These are phyloP conservation scores for Teunomyces cretensis DNA, from an alignment of 805 yeast species.

Conservation along the genomic window DNA sequence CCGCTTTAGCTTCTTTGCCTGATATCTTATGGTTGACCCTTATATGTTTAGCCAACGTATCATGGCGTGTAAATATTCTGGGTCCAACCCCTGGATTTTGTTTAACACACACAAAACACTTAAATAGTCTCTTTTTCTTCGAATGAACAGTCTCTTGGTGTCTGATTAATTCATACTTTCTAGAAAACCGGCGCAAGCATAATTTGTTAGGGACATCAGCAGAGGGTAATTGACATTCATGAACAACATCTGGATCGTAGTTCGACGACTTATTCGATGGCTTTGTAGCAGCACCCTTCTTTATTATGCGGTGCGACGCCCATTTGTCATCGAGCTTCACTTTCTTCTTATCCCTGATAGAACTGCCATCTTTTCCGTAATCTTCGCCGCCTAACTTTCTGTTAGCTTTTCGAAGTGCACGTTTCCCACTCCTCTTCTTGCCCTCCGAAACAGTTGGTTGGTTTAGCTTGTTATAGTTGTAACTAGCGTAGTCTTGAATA, in stretches of 20 bases:
- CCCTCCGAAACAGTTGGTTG: conserved; percentile 13
- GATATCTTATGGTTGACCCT: conserved; percentile 46
- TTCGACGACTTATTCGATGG: conserved; percentile 36
- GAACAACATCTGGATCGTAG: conserved; percentile 47
- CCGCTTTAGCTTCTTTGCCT: conserved; percentile 48
- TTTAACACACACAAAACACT: conserved; percentile 83
- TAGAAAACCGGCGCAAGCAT: conserved; percentile 43
- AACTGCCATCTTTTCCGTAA: not conserved
- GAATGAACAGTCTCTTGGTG: conserved; percentile 98
- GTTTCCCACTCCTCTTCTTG: not conserved
- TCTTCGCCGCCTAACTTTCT: not conserved
- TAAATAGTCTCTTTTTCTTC: conserved; percentile 76
- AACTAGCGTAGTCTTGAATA: conserved; percentile 31
- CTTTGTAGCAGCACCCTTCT: conserved; percentile 19
- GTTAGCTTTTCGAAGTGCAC: not conserved
- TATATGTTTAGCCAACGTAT: conserved; percentile 90
- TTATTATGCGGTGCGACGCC: conserved; percentile 30
- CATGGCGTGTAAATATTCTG: conserved; percentile 89
- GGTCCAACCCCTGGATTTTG: conserved; percentile 54
- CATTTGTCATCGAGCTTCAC: conserved; percentile 22
- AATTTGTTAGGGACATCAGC: conserved; percentile 42
- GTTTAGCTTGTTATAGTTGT: conserved; percentile 18
- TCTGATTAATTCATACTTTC: conserved; percentile 87
- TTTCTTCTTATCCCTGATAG: conserved; percentile 15
- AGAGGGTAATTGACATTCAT: conserved; percentile 46